phyloP scores from a whole-genome alignment of 2,329 filamentous ascomycete genomes.

The Talaromyces verruculosus region DNA sequence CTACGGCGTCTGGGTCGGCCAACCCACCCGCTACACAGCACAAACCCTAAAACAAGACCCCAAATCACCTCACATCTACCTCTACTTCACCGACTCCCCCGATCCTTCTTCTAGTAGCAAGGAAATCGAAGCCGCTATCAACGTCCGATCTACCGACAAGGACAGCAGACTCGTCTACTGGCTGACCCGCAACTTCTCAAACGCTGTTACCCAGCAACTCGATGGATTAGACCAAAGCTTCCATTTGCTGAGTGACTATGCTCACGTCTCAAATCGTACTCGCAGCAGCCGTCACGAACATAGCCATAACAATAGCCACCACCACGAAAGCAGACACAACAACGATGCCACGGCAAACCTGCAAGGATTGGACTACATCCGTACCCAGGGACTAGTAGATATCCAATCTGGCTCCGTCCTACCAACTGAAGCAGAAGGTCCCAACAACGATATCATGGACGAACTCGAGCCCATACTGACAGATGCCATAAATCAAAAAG shows the following conservation, averaged over 20 bases:
- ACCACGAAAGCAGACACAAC: slow-evolving; percentile 27
- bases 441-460: slow-evolving; percentile 41
- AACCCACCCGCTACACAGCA: slow-evolving; percentile 25
- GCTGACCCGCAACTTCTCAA: slow-evolving; percentile 31
- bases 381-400: slow-evolving; percentile 23
- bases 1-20: slow-evolving; percentile 27
- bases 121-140: slow-evolving; percentile 32
- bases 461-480: slow-evolving; percentile 37
- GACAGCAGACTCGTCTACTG: slow-evolving; percentile 36
- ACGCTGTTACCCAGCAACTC: slow-evolving; percentile 30
- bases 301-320: slow-evolving; percentile 10
- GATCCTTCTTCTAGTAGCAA: slow-evolving; percentile 20
- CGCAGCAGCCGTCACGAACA: slow-evolving; percentile 20
- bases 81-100: slow-evolving; percentile 31
- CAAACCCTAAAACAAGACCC: slow-evolving; percentile 25
- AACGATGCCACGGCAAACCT: slow-evolving; percentile 25
- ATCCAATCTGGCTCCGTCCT: slow-evolving; percentile 33
- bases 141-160: slow-evolving; percentile 34
- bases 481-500: slow-evolving; percentile 36
- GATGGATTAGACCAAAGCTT: slow-evolving; percentile 29
- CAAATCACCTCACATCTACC: slow-evolving; percentile 34
- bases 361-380: slow-evolving; percentile 25
- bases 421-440: slow-evolving; percentile 22
- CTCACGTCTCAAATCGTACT: not conserved
- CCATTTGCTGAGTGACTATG: slow-evolving; percentile 24